Base-by-base conservation (phyloP, 176 grass and related monocot species). In the Oryza meyeriana region DNA sequence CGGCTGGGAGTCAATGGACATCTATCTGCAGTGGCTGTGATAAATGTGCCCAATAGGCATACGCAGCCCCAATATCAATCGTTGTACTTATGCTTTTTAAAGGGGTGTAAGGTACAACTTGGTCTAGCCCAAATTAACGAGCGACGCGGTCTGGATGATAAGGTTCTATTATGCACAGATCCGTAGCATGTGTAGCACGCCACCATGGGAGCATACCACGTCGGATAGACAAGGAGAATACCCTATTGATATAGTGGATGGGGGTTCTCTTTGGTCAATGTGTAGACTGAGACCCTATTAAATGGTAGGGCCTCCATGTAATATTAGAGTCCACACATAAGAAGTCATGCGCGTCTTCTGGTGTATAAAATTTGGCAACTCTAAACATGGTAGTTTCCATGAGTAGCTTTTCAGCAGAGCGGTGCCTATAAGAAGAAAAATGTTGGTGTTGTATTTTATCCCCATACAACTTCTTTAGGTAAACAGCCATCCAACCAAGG, bases 391-490 rank as follows among this genome's bases (percentile, higher is more conserved):
- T 71, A 20, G 27, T 45, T 4, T 26, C 11, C 38, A 71, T 16
- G 2, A 25, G 0, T 10, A 39, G 69, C 2, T 9, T 71, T 0
- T 17, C 2, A 10, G 12, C 5, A 1, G 35, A 29, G 2, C 7
- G 20, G 0, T 71, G 4, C 12, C 0, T 26, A 5, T 10, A 42
- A 14, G 20, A 10, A 5, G 12, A 24, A 3, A 27, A 3, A 42
- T 14, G 5, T 2, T 1, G 1, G 0, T 8, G 41, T 0, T 5
- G 14, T 2, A 3, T 26, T 0, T 27, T 14, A 0, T 41, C 5
- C 0, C 61, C 26, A 28, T 26, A 63, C n/a, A 29, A 1, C 61
- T 29, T 63, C 36, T 39, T 39, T 2, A 63, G 4, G 29, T 63
- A 63, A 27, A 63, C 2, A 1, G 25, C 25, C 26, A 63, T 27